Evolutionary conservation across 768 basidiomycete species (phyloP), one percentile per base, ranked within the genome.

Genomic region (Psilocybe cubensis): DNA sequence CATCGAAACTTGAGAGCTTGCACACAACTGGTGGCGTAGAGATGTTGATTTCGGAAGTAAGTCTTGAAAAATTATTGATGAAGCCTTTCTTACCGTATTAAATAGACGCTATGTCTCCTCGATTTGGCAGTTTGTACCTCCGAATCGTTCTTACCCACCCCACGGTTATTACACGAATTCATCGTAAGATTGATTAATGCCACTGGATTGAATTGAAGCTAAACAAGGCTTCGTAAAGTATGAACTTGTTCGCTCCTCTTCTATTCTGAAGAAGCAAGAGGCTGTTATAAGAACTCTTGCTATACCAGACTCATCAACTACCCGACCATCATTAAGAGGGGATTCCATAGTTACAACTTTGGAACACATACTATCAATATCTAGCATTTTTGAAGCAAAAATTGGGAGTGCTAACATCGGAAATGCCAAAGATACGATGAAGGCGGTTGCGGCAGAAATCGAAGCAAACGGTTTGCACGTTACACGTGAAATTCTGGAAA

Each of bases 381-480:
- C 74, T 23, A 74, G 76, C n/a, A 84, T 80, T 62, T 90, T 88
- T 54, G 80, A 84, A 61, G 70, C 64, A 5, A 84, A 85, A 64
- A 74, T 89, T 31, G 74, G 74, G 10, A 73, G 73, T 20, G 60
- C n/a, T n/a, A n/a, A 52, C 9, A 75, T 63, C 38, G 61, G 72
- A 43, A 83, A 79, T 9, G 83, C 85, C n/a, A 80, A 75, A 59
- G 74, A 78, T 38, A 84, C 85, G 1, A 74, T 91, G 72, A 77
- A 76, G n/a, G 66, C 79, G 6, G 78, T 91, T n/a, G 77, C 82
- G 28, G 71, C 74, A 57, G 83, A 87, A 35, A 81, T 90, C 21
- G 88, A 89, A 57, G 74, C 73, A 53, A 80, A 88, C 61, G 89
- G 88, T 0, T 64, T 89, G 50, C 77, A 81, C 41, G 75, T 70